phyloP scores from a whole-genome alignment of 129 eudicot species.

The Calendula officinalis region DNA sequence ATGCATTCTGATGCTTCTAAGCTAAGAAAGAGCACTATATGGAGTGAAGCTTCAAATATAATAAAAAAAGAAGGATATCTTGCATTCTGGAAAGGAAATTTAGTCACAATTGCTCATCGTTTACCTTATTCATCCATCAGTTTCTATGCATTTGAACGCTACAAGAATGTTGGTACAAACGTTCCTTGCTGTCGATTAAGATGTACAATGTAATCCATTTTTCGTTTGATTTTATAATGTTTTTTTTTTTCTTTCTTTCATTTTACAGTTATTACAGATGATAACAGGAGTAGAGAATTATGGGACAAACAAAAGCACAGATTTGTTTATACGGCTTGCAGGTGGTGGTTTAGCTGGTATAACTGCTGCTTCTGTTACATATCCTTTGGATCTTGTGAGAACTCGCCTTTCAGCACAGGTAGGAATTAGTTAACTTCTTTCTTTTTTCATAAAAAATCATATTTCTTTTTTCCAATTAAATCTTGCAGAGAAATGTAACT shows the following conservation, averaged over 20 bases:
- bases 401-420: conserved; percentile 97
- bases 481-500: conserved; percentile 17
- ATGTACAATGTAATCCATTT: conserved; percentile 6
- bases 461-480: not conserved
- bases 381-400: conserved; percentile 92
- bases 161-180: conserved; percentile 96
- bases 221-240: conserved; percentile 30
- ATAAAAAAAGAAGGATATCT: conserved; percentile 72
- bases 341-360: conserved; percentile 96
- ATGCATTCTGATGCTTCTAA: conserved; percentile 85
- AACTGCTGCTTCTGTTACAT: conserved; percentile 88
- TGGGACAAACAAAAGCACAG: conserved; percentile 59
- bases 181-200: conserved; percentile 35
- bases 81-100: conserved; percentile 96
- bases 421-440: not conserved
- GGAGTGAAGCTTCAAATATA: conserved; percentile 83
- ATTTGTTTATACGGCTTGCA: conserved; percentile 64
- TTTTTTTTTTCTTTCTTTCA: not conserved
- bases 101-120: conserved; percentile 89
- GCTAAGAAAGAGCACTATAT: conserved; percentile 61
- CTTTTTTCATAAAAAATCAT: not conserved
- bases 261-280: conserved; percentile 55
- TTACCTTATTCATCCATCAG: conserved; percentile 93
- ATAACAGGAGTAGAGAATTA: conserved; percentile 53
- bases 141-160: conserved; percentile 88